Percentiles rank a stretch among this genome's conserved stretches.
These are phyloP conservation scores for Casaregolazyma suthepensis DNA, from an alignment of 1,139 yeast species.

Conservation along the genomic window DNA sequence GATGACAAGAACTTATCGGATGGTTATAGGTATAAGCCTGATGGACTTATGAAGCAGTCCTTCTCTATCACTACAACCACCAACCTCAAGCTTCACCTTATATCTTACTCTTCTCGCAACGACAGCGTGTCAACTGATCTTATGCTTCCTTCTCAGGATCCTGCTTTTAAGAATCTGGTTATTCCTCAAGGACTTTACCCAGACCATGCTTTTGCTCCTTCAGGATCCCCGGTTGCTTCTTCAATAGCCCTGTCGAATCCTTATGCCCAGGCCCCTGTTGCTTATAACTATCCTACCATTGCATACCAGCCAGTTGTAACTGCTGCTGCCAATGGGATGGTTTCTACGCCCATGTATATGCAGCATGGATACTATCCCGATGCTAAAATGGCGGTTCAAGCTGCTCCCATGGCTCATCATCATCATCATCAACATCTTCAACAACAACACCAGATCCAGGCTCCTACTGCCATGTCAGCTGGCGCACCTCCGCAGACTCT, in stretches of 20 bases:
- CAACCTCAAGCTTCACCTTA: conserved; percentile 50
- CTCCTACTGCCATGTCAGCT: conserved; percentile 1
- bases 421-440: conserved; percentile 9
- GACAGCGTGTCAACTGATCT: conserved; percentile 26
- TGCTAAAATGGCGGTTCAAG: background rate
- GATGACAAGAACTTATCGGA: conserved; percentile 22
- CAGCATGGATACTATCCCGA: conserved; percentile 9
- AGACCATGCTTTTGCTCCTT: conserved; percentile 24
- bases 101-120: conserved; percentile 43
- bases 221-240: conserved; percentile 10
- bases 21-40: conserved; percentile 36
- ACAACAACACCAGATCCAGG: conserved; percentile 10
- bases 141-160: conserved; percentile 39
- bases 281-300: conserved; percentile 1
- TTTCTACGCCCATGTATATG: background rate
- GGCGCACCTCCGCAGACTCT: background rate
- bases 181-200: conserved; percentile 41
- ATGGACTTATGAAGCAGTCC: conserved; percentile 57
- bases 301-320: background rate
- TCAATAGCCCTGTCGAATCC: conserved; percentile 15
- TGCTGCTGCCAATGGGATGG: background rate
- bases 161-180: conserved; percentile 29
- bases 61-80: conserved; percentile 50
- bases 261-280: conserved; percentile 12
- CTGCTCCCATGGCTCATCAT: conserved; percentile 1